phyloP scores from a whole-genome alignment of 108 stramenopile genomes.

The Mayamaea pseudoterrestris region DNA sequence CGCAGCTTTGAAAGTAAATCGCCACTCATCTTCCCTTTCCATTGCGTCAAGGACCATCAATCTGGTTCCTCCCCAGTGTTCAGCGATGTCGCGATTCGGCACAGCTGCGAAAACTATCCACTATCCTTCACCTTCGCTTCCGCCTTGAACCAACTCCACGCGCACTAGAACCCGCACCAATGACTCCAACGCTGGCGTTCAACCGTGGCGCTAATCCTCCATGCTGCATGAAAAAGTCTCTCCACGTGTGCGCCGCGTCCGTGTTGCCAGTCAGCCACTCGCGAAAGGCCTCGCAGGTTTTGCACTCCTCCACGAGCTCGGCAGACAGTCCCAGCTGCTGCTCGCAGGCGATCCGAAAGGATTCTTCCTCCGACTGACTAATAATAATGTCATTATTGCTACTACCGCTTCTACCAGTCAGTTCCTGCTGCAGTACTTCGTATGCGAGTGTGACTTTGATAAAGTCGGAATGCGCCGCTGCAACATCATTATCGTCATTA shows the following conservation, averaged over 20 bases:
- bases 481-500: slow-evolving; percentile 4
- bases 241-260: slow-evolving; percentile 63
- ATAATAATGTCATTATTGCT: slow-evolving; percentile 10
- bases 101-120: no score
- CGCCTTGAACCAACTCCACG: no score
- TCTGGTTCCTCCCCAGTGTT: no score
- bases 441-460: slow-evolving; percentile 49
- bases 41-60: no score
- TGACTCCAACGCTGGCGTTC: no score
- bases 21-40: no score
- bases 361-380: slow-evolving; percentile 41
- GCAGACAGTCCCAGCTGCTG: slow-evolving; percentile 48
- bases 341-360: slow-evolving; percentile 50
- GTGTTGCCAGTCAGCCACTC: slow-evolving; percentile 65
- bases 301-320: slow-evolving; percentile 78
- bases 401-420: slow-evolving; percentile 7
- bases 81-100: no score
- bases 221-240: slow-evolving; percentile 46
- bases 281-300: slow-evolving; percentile 65
- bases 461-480: slow-evolving; percentile 23
- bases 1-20: no score
- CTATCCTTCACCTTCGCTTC: no score
- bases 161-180: no score
- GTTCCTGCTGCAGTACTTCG: slow-evolving; percentile 36
- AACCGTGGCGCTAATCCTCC: slow-evolving; percentile 50